These are phyloP conservation scores for Plasmodium vinckei DNA, from an alignment of 169 alveolate genomes.

Conservation along the genomic window DNA sequence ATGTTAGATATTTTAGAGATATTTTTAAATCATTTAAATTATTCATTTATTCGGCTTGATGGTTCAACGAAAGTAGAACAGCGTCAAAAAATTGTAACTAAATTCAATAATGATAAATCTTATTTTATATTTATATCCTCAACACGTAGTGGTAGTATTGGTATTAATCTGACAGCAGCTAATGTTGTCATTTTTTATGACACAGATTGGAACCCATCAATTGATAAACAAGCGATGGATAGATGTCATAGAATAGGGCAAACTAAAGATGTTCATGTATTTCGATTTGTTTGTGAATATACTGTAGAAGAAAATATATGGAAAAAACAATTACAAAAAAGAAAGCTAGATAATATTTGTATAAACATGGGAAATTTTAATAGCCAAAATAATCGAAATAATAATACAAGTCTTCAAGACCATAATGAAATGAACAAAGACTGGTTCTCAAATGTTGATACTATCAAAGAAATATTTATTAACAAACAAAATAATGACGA, in stretches of 20 bases:
- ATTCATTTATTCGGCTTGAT: slow-evolving; percentile 97
- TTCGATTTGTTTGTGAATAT: slow-evolving; percentile 95
- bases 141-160: slow-evolving; percentile 99
- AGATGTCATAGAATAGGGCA: slow-evolving; percentile 99
- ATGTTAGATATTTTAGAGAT: slow-evolving; percentile 98
- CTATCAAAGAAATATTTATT: slow-evolving; percentile 47
- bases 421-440: slow-evolving; percentile 7
- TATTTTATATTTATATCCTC: slow-evolving; percentile 97
- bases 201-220: slow-evolving; percentile 99
- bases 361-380: slow-evolving; percentile 97
- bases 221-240: slow-evolving; percentile 99
- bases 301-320: slow-evolving; percentile 99
- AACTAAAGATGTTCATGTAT: slow-evolving; percentile 97
- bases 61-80: slow-evolving; percentile 97
- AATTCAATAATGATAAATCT: slow-evolving; percentile 94
- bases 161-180: slow-evolving; percentile 98
- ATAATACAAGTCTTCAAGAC: background rate
- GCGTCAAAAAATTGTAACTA: slow-evolving; percentile 95
- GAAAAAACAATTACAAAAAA: slow-evolving; percentile 96
- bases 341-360: slow-evolving; percentile 96
- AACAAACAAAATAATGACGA: slow-evolving; percentile 65
- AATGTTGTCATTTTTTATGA: slow-evolving; percentile 98
- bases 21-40: slow-evolving; percentile 94
- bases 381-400: slow-evolving; percentile 2
- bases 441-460: slow-evolving; percentile 58